phyloP scores from a whole-genome alignment of 164 flowering plant species.

The Sedum album region DNA sequence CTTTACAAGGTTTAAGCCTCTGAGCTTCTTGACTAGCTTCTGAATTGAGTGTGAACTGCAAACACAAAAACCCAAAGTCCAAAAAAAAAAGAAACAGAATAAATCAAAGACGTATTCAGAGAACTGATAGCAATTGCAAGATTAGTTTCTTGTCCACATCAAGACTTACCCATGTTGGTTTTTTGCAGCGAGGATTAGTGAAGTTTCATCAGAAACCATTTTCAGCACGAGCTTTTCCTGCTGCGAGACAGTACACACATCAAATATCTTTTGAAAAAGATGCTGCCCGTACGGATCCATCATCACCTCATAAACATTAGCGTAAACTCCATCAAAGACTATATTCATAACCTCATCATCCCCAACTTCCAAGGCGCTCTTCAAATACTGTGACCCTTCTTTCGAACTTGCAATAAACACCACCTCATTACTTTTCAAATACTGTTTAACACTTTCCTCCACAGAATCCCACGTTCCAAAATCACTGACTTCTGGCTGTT shows the following conservation, averaged over 20 bases:
- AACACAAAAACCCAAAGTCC: neutral
- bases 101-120: neutral
- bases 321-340: neutral
- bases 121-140: neutral
- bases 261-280: neutral
- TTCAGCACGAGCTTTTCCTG: slow-evolving; percentile 2
- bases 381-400: neutral
- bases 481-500: neutral
- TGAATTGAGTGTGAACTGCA: slow-evolving; percentile 10
- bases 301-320: neutral
- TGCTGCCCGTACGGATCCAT: neutral
- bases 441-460: neutral
- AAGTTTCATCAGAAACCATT: neutral
- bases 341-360: neutral
- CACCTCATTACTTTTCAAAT: neutral
- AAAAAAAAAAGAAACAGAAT: neutral
- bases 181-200: neutral
- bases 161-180: slow-evolving; percentile 3
- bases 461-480: too few relatives aligned
- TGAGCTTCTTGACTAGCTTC: slow-evolving; percentile 8
- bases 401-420: neutral
- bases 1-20: neutral
- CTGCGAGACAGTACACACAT: neutral
- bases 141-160: too few relatives aligned
- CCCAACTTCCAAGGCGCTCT: neutral